These are phyloP conservation scores for Camelina laxa DNA, from an alignment of 345 rosid genomes.

Conservation along the genomic window DNA sequence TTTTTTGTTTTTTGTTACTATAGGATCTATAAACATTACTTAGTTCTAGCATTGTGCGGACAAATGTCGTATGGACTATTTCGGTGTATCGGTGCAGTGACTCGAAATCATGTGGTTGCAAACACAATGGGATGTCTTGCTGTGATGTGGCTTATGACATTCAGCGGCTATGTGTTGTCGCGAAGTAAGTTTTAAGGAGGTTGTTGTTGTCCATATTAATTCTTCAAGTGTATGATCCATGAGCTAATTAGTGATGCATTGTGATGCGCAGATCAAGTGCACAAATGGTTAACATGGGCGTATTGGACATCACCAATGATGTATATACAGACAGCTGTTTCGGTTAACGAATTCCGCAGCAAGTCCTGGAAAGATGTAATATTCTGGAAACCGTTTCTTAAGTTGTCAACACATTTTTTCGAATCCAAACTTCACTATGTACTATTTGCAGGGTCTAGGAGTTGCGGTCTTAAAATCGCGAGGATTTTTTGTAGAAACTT, in stretches of 20 bases:
- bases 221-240: background rate
- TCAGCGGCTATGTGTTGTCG: constrained; percentile 54
- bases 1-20: constrained; percentile 11
- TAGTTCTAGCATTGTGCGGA: constrained; percentile 46
- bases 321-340: constrained; percentile 63
- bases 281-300: constrained; percentile 77
- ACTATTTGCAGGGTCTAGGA: constrained; percentile 49
- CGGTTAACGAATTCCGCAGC: constrained; percentile 62
- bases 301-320: constrained; percentile 74
- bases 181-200: constrained; percentile 37
- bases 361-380: constrained; percentile 55
- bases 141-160: constrained; percentile 46
- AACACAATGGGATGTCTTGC: constrained; percentile 49
- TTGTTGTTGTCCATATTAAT: background rate
- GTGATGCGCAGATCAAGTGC: constrained; percentile 48
- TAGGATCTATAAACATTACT: constrained; percentile 53
- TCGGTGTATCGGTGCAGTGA: constrained; percentile 52
- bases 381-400: background rate
- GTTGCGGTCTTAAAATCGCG: constrained; percentile 50
- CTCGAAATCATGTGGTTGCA: constrained; percentile 52
- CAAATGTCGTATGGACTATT: constrained; percentile 54
- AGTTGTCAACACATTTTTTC: background rate
- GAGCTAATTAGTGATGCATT: constrained; percentile 17
- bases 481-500: constrained; percentile 54
- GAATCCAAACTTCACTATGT: background rate